A percentile compares a stretch with the other conserved stretches of the same genome.
Conservation (phyloP, 305 asterid species). For the Striga hermonthica region DNA sequence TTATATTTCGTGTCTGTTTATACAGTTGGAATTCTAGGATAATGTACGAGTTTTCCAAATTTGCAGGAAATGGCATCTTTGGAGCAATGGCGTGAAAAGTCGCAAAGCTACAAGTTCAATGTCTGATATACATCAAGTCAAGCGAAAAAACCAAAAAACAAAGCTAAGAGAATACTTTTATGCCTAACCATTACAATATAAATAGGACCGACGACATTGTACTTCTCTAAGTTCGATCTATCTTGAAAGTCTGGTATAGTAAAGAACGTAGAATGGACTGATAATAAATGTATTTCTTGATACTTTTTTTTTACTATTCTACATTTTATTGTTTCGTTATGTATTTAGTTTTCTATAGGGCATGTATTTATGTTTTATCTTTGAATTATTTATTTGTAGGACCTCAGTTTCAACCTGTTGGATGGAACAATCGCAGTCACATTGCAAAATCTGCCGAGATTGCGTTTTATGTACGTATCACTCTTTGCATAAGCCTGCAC, state of each 20-base stretch:
- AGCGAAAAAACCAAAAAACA: too few species aligned
- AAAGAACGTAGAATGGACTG: not conserved
- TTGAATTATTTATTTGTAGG: conserved; percentile 42
- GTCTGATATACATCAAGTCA: too few species aligned
- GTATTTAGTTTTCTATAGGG: not conserved
- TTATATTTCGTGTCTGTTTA: not conserved
- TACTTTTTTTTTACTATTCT: too few species aligned
- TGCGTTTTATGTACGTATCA: conserved; percentile 45
- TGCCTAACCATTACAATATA: too few species aligned
- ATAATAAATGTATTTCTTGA: too few species aligned
- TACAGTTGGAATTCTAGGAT: not conserved
- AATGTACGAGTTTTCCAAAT: conserved; percentile 45
- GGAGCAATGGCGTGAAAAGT: too few species aligned
- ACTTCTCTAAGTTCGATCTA: too few species aligned
- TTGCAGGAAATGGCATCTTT: conserved; percentile 37
- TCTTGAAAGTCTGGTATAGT: not conserved
- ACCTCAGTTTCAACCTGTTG: conserved; percentile 74
- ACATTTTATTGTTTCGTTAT: not conserved
- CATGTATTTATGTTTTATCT: not conserved
- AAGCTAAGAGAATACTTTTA: too few species aligned
- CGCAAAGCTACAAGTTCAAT: too few species aligned
- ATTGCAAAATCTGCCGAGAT: conserved; percentile 17
- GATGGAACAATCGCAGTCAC: conserved; percentile 48
- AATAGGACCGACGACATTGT: too few species aligned
- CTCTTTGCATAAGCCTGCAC: conserved; percentile 2